These are phyloP conservation scores for Melanogaster broomeanus DNA, from an alignment of 768 basidiomycete species.

Conservation along the genomic window DNA sequence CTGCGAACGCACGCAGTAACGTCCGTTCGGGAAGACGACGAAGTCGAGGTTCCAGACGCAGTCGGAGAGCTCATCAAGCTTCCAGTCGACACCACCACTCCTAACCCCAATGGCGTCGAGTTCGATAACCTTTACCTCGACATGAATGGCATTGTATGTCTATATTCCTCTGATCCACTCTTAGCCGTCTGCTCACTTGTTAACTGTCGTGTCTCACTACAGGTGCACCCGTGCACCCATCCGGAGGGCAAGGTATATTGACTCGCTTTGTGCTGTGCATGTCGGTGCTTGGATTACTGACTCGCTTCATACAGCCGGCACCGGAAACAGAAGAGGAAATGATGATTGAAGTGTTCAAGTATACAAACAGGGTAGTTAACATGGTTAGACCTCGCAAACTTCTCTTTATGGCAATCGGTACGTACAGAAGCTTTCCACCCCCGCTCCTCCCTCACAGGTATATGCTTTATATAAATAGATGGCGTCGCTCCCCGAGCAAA, in stretches of 20 bases:
- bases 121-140: conserved; percentile 97
- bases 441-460: conserved; percentile 1
- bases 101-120: conserved; percentile 96
- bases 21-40: conserved; percentile 85
- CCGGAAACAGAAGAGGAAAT: conserved; percentile 98
- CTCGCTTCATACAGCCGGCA: conserved; percentile 59
- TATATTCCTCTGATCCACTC: not conserved
- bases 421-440: conserved; percentile 23
- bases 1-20: conserved; percentile 45
- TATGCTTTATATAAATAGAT: conserved; percentile 49
- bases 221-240: conserved; percentile 99
- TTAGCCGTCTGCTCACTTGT: not conserved
- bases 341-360: conserved; percentile 97
- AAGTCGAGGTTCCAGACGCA: conserved; percentile 63
- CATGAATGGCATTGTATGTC: conserved; percentile 95
- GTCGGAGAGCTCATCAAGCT: conserved; percentile 68
- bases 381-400: conserved; percentile 95
- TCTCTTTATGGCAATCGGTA: conserved; percentile 98
- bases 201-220: not conserved
- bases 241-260: conserved; percentile 86
- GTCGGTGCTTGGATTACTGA: not conserved
- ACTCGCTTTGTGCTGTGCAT: not conserved
- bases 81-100: conserved; percentile 73
- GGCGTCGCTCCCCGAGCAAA: conserved; percentile 98
- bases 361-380: conserved; percentile 96